Evolutionary conservation across 2,329 filamentous ascomycete species (phyloP).

Genomic region (Laburnicola sp.): DNA sequence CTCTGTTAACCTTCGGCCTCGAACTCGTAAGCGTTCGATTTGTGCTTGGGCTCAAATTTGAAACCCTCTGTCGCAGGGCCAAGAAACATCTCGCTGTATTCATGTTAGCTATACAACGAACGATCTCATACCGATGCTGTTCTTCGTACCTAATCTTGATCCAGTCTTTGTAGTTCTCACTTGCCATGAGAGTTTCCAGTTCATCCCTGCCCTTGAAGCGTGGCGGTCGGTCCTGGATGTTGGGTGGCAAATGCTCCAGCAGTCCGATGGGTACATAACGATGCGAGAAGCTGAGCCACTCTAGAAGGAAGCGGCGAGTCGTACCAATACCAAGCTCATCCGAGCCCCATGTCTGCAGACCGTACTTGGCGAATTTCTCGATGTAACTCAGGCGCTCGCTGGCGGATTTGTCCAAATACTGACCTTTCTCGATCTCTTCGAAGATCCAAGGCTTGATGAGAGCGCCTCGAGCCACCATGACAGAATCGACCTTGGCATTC

Average conservation of each 20-base stretch:
- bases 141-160: conserved; percentile 85
- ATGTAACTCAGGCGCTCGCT: conserved; percentile 82
- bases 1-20: conserved; percentile 55
- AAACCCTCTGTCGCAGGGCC: conserved; percentile 88
- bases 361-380: conserved; percentile 87
- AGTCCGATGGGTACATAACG: conserved; percentile 90
- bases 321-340: conserved; percentile 92
- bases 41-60: conserved; percentile 96
- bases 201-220: conserved; percentile 83
- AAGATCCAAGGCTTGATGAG: conserved; percentile 98
- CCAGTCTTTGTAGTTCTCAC: conserved; percentile 94
- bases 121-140: too few species aligned
- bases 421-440: conserved; percentile 87
- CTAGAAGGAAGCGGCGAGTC: conserved; percentile 87
- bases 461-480: conserved; percentile 96
- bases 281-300: conserved; percentile 93
- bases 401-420: conserved; percentile 94
- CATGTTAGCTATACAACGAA: conserved; percentile 15
- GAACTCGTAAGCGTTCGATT: conserved; percentile 86
- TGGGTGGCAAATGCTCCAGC: conserved; percentile 84
- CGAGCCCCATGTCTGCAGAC: conserved; percentile 91
- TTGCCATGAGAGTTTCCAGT: conserved; percentile 88
- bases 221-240: conserved; percentile 85
- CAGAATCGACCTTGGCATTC: conserved; percentile 80
- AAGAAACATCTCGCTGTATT: conserved; percentile 88